Conservation (phyloP, 2,329 filamentous ascomycete genomes). For the Elsinoe ampelina region DNA sequence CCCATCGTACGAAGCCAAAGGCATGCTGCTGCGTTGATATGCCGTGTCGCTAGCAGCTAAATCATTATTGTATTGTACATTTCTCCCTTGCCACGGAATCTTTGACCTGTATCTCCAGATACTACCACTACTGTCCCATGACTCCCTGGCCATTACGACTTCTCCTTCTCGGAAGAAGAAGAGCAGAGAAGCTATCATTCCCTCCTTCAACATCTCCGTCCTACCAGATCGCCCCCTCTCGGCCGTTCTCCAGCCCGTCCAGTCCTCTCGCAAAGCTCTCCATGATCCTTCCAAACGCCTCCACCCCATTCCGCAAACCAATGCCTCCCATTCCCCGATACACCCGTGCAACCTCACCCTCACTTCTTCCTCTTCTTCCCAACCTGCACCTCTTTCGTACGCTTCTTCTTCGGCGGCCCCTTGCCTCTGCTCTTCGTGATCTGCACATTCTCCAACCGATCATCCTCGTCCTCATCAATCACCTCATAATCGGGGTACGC, state of each 20-base stretch:
- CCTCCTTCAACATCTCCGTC: background rate
- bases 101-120: too few species aligned
- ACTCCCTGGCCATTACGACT: too few species aligned
- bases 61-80: too few species aligned
- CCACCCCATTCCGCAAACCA: background rate
- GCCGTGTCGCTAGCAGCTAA: too few species aligned
- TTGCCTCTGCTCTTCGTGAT: slow-evolving; percentile 66
- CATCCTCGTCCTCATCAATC: slow-evolving; percentile 67
- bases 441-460: slow-evolving; percentile 63
- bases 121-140: too few species aligned
- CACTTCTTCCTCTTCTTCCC: slow-evolving; percentile 14
- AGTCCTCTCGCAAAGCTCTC: background rate
- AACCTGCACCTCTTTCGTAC: slow-evolving; percentile 31
- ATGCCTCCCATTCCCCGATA: background rate
- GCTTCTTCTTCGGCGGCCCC: slow-evolving; percentile 83
- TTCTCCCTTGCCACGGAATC: too few species aligned
- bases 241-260: background rate
- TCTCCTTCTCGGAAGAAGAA: too few species aligned
- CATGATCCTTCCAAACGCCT: background rate
- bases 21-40: too few species aligned
- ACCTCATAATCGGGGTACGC: slow-evolving; percentile 60
- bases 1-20: too few species aligned
- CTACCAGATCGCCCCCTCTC: background rate
- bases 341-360: background rate
- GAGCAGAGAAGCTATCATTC: too few species aligned